A percentile compares a stretch with the other conserved stretches of the same genome.
Evolutionary conservation across 1,284 basidiomycete genomes (phyloP).

Genomic region (Cutaneotrichosporon spelunceum): DNA sequence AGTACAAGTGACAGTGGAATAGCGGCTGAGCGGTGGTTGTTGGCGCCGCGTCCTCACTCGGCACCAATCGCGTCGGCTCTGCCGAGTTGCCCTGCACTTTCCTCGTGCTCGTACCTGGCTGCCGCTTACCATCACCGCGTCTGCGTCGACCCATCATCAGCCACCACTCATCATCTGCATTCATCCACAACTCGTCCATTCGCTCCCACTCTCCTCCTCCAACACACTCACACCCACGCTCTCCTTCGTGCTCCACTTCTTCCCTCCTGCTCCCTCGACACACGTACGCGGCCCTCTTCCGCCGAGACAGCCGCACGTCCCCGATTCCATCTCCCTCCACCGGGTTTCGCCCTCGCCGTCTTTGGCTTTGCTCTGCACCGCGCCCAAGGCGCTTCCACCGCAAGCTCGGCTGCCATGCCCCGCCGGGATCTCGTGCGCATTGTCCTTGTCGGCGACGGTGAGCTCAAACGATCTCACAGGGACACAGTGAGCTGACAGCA

Average conservation of each 20-base stretch:
- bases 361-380: not conserved
- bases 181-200: no score
- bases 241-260: not conserved
- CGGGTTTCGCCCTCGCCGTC: not conserved
- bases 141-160: no score
- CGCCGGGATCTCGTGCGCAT: conserved; percentile 60
- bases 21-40: not conserved
- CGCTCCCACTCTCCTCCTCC: no score
- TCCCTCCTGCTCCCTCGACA: not conserved
- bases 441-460: conserved; percentile 88
- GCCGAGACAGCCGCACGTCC: not conserved
- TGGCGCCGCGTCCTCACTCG: conserved; percentile 11
- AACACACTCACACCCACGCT: not conserved
- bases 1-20: not conserved
- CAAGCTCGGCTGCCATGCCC: conserved; percentile 31
- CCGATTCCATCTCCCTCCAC: not conserved
- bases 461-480: conserved; percentile 33
- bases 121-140: no score
- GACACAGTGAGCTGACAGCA: conserved; percentile 45
- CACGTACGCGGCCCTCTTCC: not conserved
- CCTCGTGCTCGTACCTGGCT: not conserved
- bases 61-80: conserved; percentile 16
- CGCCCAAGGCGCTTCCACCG: not conserved
- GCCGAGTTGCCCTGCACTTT: not conserved
- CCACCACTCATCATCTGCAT: no score